These are phyloP conservation scores for Beta corolliflora DNA, from an alignment of 179 eudicot genomes.

Conservation along the genomic window DNA sequence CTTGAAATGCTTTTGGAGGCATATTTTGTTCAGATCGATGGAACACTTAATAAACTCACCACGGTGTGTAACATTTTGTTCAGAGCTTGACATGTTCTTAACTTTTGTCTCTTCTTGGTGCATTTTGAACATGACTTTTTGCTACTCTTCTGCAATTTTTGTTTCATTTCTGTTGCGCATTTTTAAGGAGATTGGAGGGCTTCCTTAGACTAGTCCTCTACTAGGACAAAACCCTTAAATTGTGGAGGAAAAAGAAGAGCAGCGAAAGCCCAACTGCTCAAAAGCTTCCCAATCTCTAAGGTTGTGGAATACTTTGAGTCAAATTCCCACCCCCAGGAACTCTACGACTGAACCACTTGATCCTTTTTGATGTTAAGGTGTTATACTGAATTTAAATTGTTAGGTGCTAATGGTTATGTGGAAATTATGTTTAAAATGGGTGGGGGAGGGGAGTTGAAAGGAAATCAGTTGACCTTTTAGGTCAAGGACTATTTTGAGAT, in stretches of 20 bases:
- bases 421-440: no score
- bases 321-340: no score
- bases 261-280: no score
- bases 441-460: no score
- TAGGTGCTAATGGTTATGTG: no score
- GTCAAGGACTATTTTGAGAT: no score
- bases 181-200: background rate
- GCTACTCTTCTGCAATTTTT: background rate
- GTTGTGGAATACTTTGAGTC: background rate
- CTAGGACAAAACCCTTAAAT: background rate
- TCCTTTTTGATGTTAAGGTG: no score
- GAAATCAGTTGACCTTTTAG: no score
- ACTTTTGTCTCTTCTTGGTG: background rate
- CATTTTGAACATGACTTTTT: background rate
- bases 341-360: no score
- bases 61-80: slow-evolving; percentile 54
- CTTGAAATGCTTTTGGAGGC: slow-evolving; percentile 99
- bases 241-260: background rate
- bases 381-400: no score
- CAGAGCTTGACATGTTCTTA: background rate
- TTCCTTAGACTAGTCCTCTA: background rate
- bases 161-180: background rate
- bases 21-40: slow-evolving; percentile 95
- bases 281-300: background rate
- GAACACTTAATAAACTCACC: slow-evolving; percentile 86